A percentile compares a stretch with the other conserved stretches of the same genome.
Conservation (phyloP, 1,139 yeast genomes). For the Scheffersomyces cryptocercus region DNA sequence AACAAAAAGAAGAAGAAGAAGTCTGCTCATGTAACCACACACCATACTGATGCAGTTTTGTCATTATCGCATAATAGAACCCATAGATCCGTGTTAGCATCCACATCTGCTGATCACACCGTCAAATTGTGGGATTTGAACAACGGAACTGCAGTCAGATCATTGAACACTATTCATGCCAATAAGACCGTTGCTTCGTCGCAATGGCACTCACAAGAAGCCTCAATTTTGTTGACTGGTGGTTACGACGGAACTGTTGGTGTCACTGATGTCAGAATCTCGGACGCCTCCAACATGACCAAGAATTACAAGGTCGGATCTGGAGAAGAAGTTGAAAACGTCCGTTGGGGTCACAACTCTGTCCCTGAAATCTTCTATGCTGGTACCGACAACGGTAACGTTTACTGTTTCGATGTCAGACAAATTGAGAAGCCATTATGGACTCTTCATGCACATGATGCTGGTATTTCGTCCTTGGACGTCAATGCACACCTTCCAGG, state of each 20-base stretch:
- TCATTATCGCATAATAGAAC: constrained; percentile 80
- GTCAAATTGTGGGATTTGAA: constrained; percentile 94
- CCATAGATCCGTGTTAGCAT: constrained; percentile 84
- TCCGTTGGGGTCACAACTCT: constrained; percentile 61
- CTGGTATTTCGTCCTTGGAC: constrained; percentile 84
- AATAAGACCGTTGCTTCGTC: constrained; percentile 82
- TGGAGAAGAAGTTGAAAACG: constrained; percentile 83
- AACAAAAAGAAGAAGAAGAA: constrained; percentile 53
- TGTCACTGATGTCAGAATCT: constrained; percentile 79
- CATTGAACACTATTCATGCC: constrained; percentile 57
- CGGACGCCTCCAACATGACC: constrained; percentile 59
- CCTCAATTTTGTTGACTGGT: constrained; percentile 84
- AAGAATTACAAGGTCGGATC: constrained; percentile 61
- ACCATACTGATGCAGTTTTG: constrained; percentile 92
- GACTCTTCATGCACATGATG: constrained; percentile 97
- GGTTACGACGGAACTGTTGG: constrained; percentile 88
- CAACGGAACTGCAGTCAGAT: constrained; percentile 72
- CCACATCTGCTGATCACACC: constrained; percentile 94
- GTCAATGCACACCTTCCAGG: constrained; percentile 70
- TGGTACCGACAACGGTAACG: constrained; percentile 90
- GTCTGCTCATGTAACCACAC: constrained; percentile 61
- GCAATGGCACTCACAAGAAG: constrained; percentile 79
- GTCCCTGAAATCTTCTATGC: constrained; percentile 72
- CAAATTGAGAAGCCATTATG: constrained; percentile 71
- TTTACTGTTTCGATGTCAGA: constrained; percentile 87